A percentile compares a stretch with the other conserved stretches of the same genome.
phyloP scores from a whole-genome alignment of 495 filamentous ascomycete genomes.

The Evansstolkia leycettana region DNA sequence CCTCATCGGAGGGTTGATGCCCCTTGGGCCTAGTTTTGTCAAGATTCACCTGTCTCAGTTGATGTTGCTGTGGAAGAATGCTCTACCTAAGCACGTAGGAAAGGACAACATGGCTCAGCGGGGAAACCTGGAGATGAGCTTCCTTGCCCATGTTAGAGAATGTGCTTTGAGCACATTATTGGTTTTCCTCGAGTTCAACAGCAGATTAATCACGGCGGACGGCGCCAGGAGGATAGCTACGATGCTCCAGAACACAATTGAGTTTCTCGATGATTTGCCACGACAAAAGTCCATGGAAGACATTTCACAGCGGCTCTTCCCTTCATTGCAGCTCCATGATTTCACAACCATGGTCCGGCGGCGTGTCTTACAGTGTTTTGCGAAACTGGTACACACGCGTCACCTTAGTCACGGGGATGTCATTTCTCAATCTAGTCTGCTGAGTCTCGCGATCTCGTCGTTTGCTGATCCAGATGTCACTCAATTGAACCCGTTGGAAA shows the following conservation, averaged over 20 bases:
- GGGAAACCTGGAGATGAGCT: slow-evolving; percentile 76
- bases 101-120: slow-evolving; percentile 79
- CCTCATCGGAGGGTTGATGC: slow-evolving; percentile 91
- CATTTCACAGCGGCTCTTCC: slow-evolving; percentile 68
- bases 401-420: slow-evolving; percentile 70
- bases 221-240: slow-evolving; percentile 84
- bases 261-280: slow-evolving; percentile 74
- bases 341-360: slow-evolving; percentile 86
- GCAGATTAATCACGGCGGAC: slow-evolving; percentile 80
- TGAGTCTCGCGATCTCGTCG: slow-evolving; percentile 81
- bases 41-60: slow-evolving; percentile 96
- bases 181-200: slow-evolving; percentile 90
- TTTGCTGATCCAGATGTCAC: slow-evolving; percentile 91
- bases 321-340: slow-evolving; percentile 82
- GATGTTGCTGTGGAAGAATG: slow-evolving; percentile 95
- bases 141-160: slow-evolving; percentile 88
- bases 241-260: slow-evolving; percentile 92
- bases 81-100: slow-evolving; percentile 81
- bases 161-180: slow-evolving; percentile 86
- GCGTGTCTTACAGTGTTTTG: slow-evolving; percentile 88
- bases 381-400: slow-evolving; percentile 77
- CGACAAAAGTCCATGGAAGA: slow-evolving; percentile 82
- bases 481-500: slow-evolving; percentile 71
- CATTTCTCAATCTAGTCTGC: slow-evolving; percentile 79
- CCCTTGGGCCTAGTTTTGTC: slow-evolving; percentile 92